phyloP scores from a whole-genome alignment of 1,139 yeast genomes.

The Geotrichum fermentans region DNA sequence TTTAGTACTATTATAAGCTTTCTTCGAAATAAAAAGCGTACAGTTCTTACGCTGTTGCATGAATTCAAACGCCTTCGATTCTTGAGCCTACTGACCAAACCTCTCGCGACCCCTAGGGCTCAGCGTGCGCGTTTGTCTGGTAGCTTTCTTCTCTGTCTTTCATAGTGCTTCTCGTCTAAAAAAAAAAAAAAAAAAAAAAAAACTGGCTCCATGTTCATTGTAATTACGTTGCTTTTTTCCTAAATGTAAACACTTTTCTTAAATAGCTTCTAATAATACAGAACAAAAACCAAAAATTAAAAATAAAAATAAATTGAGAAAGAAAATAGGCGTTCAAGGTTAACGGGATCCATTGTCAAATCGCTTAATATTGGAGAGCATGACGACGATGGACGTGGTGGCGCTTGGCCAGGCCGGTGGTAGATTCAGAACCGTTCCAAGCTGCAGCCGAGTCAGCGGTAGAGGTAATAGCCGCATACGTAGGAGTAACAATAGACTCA shows the following conservation, averaged over 20 bases:
- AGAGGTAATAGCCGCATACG: not conserved
- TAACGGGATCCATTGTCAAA: not conserved
- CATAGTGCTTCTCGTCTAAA: too few relatives aligned
- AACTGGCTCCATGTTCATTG: not conserved
- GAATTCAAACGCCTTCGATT: too few relatives aligned
- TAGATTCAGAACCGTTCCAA: not conserved
- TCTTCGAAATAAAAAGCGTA: too few relatives aligned
- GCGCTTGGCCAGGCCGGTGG: not conserved
- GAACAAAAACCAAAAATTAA: not conserved
- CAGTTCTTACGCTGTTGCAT: too few relatives aligned
- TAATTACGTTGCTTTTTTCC: not conserved
- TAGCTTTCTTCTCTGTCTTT: too few relatives aligned
- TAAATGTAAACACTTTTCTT: not conserved
- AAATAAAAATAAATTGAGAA: not conserved
- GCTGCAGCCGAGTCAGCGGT: not conserved
- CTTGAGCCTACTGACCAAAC: too few relatives aligned
- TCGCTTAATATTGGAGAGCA: not conserved
- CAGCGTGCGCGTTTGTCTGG: too few relatives aligned
- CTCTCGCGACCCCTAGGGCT: too few relatives aligned
- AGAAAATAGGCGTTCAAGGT: not conserved
- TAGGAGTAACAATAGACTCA: not conserved
- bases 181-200: not conserved
- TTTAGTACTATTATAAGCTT: too few relatives aligned
- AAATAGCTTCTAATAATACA: not conserved
- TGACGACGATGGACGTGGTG: constrained; percentile 1